phyloP scores from a whole-genome alignment of 768 basidiomycete species.

The Mycena filopes region DNA sequence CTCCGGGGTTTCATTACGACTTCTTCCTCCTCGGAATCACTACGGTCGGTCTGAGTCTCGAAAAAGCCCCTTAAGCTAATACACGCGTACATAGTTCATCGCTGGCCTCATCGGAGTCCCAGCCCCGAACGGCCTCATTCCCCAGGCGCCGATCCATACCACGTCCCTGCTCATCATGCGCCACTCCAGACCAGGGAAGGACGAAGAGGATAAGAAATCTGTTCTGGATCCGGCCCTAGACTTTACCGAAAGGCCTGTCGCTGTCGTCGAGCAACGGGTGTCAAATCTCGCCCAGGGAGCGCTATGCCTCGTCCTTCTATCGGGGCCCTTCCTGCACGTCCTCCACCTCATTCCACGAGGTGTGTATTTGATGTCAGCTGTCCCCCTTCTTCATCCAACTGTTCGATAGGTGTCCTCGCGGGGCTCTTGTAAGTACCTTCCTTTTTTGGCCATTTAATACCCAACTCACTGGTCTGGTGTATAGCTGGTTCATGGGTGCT shows the following conservation, averaged over 20 bases:
- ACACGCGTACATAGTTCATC: slow-evolving; percentile 60
- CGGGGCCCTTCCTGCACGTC: slow-evolving; percentile 84
- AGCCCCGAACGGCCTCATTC: slow-evolving; percentile 87
- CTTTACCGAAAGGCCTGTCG: slow-evolving; percentile 65
- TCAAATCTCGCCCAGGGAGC: slow-evolving; percentile 90
- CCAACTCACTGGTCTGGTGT: slow-evolving; percentile 1
- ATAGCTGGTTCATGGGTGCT: slow-evolving; percentile 92
- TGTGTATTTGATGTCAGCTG: slow-evolving; percentile 30
- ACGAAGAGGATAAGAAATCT: slow-evolving; percentile 44
- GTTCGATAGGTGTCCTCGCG: slow-evolving; percentile 69
- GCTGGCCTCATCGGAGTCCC: slow-evolving; percentile 88
- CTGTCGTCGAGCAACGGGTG: slow-evolving; percentile 92
- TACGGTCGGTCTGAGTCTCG: slow-evolving; percentile 49
- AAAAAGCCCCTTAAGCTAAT: background rate
- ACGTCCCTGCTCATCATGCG: slow-evolving; percentile 81
- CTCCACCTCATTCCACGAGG: slow-evolving; percentile 83
- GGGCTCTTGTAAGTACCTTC: slow-evolving; percentile 81
- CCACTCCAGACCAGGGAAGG: slow-evolving; percentile 47
- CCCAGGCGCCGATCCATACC: slow-evolving; percentile 94
- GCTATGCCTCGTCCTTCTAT: slow-evolving; percentile 82
- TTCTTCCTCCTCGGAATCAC: slow-evolving; percentile 93
- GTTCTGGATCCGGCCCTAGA: slow-evolving; percentile 36
- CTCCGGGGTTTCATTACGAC: slow-evolving; percentile 87
- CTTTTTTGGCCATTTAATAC: background rate
- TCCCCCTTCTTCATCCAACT: slow-evolving; percentile 3